Conservation (phyloP, 352 stramenopile genomes). For the Globisporangium abappressorium region DNA sequence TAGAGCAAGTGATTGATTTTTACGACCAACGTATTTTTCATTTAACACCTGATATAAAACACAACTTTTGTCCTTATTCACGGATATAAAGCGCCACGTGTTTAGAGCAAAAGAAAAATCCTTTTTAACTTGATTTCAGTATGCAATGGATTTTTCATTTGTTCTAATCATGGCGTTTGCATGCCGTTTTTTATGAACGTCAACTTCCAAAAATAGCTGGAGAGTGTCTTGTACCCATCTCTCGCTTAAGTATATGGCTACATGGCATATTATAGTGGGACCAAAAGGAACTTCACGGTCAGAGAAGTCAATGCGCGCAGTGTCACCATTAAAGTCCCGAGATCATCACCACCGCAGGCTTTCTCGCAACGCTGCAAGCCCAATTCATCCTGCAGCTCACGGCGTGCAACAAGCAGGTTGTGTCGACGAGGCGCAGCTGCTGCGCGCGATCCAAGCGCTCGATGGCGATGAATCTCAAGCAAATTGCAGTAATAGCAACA, state of each 20-base stretch:
- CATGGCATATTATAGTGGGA: neutral
- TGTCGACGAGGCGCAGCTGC: conserved; percentile 30
- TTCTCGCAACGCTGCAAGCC: neutral
- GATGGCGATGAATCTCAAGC: conserved; percentile 14
- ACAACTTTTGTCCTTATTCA: too few relatives aligned
- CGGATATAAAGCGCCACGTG: too few relatives aligned
- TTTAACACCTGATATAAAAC: too few relatives aligned
- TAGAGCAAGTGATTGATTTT: conserved; percentile 10
- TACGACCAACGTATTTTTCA: neutral
- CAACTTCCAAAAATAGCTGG: neutral
- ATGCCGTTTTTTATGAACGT: too few relatives aligned
- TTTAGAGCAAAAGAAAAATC: too few relatives aligned
- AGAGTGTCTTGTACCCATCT: conserved; percentile 1
- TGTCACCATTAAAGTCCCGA: neutral
- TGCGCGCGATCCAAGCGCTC: conserved; percentile 41
- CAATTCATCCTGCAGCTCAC: neutral
- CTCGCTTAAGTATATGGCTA: neutral
- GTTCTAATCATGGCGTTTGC: too few relatives aligned
- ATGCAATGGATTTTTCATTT: too few relatives aligned
- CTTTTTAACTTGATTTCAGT: too few relatives aligned
- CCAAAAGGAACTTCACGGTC: too few relatives aligned
- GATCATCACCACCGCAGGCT: neutral
- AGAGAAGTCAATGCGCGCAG: conserved; percentile 7
- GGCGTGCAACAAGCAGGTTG: neutral
- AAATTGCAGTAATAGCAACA: neutral